phyloP scores from a whole-genome alignment of 2,329 filamentous ascomycete species.

The Fusarium camptoceras region DNA sequence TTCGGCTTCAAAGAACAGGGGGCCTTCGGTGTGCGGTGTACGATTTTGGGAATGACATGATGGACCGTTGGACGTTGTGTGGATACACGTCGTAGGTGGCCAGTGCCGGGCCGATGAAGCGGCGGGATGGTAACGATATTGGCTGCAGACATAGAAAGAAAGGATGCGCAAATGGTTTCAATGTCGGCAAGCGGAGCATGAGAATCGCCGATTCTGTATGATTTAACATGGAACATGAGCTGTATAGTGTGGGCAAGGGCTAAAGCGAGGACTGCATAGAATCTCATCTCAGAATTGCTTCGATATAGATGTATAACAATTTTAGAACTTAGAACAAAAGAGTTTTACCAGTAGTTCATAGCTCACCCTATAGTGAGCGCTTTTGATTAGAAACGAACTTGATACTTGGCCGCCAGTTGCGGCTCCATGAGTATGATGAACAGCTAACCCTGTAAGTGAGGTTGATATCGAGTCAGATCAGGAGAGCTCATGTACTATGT shows the following conservation, averaged over 20 bases:
- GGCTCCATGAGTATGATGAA: not conserved
- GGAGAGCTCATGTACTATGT: too few relatives aligned
- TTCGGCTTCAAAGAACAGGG: not conserved
- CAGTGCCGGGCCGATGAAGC: slow-evolving; percentile 30
- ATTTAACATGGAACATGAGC: slow-evolving; percentile 5
- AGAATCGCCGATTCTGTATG: slow-evolving; percentile 21
- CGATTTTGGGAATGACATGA: slow-evolving; percentile 23
- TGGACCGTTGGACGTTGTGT: slow-evolving; percentile 22
- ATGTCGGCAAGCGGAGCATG: slow-evolving; percentile 1
- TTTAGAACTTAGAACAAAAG: slow-evolving; percentile 5
- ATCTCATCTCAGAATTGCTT: slow-evolving; percentile 40
- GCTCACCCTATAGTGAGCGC: slow-evolving; percentile 4
- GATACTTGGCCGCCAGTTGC: not conserved
- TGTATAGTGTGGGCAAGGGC: slow-evolving; percentile 6
- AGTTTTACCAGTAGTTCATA: not conserved
- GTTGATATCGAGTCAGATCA: slow-evolving; percentile 12
- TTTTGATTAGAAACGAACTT: not conserved
- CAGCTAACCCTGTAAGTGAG: slow-evolving; percentile 8
- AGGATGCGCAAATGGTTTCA: slow-evolving; percentile 11
- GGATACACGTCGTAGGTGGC: slow-evolving; percentile 19
- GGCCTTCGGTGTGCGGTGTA: slow-evolving; percentile 36
- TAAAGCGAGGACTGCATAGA: slow-evolving; percentile 26
- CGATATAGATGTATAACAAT: slow-evolving; percentile 19
- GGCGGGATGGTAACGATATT: slow-evolving; percentile 3
- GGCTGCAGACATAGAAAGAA: slow-evolving; percentile 2